These are phyloP conservation scores for Ottelia alismoides DNA, from an alignment of 106 monocot species.

Conservation along the genomic window DNA sequence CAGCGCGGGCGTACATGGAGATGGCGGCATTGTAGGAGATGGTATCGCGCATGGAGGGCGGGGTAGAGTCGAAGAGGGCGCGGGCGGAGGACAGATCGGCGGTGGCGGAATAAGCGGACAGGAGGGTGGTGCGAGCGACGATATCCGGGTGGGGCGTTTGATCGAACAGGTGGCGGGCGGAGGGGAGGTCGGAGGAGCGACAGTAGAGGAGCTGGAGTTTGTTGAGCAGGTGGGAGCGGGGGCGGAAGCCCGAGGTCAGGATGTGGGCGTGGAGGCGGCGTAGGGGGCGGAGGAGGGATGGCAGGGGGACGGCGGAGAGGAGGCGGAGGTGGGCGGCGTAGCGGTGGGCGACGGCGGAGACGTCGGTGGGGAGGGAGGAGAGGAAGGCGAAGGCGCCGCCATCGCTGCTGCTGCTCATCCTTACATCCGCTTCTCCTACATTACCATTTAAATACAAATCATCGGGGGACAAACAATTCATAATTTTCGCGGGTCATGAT, in stretches of 20 bases:
- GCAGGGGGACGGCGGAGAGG: neutral
- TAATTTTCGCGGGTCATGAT: too few relatives aligned
- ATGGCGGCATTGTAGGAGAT: constrained; percentile 71
- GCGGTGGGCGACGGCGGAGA: constrained; percentile 19
- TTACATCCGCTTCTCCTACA: too few relatives aligned
- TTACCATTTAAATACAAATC: too few relatives aligned
- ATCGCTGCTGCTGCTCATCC: neutral
- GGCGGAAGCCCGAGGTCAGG: constrained; percentile 46
- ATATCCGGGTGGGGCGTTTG: constrained; percentile 9
- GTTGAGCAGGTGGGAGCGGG: constrained; percentile 53
- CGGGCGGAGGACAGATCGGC: constrained; percentile 24
- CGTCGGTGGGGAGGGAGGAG: neutral
- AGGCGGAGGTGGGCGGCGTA: too few relatives aligned
- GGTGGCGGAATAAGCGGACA: constrained; percentile 32
- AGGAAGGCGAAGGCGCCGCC: neutral
- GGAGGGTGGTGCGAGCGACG: constrained; percentile 40
- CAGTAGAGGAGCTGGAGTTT: constrained; percentile 62
- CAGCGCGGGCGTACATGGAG: constrained; percentile 47
- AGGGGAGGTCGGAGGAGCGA: too few relatives aligned
- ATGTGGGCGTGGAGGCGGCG: constrained; percentile 59
- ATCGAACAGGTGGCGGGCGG: constrained; percentile 39
- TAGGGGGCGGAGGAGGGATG: constrained; percentile 27
- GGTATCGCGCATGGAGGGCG: constrained; percentile 35
- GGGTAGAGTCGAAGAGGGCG: constrained; percentile 32
- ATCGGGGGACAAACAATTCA: too few relatives aligned